Evolutionary conservation across 2,329 filamentous ascomycete genomes (phyloP).

Genomic region (Zarea fungicola): DNA sequence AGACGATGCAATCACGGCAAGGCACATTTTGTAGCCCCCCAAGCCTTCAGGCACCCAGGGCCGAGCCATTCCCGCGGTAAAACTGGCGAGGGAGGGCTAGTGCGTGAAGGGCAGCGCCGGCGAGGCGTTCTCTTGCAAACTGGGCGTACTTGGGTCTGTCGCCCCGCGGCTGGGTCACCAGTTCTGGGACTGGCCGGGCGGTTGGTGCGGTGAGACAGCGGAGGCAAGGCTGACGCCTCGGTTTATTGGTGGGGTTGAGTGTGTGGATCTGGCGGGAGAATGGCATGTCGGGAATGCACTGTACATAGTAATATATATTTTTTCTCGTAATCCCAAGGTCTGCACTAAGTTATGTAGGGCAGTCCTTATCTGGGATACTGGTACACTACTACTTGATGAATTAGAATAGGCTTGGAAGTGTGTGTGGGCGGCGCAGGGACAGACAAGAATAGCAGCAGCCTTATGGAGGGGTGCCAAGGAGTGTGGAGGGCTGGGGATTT

Average conservation of each 20-base stretch:
- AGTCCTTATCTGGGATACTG: too few species aligned
- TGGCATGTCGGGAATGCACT: not conserved
- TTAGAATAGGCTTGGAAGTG: not conserved
- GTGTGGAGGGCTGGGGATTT: not conserved
- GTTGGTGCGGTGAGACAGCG: slow-evolving; percentile 2
- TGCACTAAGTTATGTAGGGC: too few species aligned
- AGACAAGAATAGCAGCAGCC: too few species aligned
- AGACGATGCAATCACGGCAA: not conserved
- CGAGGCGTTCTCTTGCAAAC: slow-evolving; percentile 6
- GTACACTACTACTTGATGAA: too few species aligned
- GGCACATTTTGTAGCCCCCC: not conserved
- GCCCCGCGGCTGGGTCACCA: slow-evolving; percentile 1
- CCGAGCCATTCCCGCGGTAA: not conserved
- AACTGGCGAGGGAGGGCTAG: not conserved
- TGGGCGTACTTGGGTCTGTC: not conserved
- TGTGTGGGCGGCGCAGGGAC: not conserved
- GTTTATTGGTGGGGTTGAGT: not conserved
- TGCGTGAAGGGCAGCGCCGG: not conserved
- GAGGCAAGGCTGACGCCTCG: not conserved
- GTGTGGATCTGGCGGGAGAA: not conserved
- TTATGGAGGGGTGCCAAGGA: slow-evolving; percentile 1
- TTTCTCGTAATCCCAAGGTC: not conserved
- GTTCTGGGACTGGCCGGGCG: not conserved
- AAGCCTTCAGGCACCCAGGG: too few species aligned
- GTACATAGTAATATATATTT: too few species aligned